Conservation (phyloP, 352 stramenopile genomes). For the Phytophthora megakarya region DNA sequence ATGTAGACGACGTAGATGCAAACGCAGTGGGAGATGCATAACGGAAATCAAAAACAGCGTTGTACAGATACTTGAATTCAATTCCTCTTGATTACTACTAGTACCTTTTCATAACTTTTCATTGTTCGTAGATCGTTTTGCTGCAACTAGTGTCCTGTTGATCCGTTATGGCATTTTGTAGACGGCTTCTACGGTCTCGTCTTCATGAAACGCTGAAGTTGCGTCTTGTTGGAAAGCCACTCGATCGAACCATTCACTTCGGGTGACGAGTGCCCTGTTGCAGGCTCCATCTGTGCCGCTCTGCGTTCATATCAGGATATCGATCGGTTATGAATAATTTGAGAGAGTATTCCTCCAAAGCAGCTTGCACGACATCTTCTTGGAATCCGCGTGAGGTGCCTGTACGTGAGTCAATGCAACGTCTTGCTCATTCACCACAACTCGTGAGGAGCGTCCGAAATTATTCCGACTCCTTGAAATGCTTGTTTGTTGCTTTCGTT, state of each 20-base stretch:
- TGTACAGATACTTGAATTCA: conserved; percentile 27
- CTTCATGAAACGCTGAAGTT: conserved; percentile 1
- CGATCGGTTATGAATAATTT: background rate
- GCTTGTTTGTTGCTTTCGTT: background rate
- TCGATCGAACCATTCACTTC: background rate
- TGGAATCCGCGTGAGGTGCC: conserved; percentile 19
- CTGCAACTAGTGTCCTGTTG: too few species aligned
- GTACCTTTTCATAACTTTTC: too few species aligned
- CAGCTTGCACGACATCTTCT: conserved; percentile 27
- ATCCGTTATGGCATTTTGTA: too few species aligned
- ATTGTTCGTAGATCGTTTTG: background rate
- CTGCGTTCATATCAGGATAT: conserved; percentile 28
- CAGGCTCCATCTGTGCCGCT: conserved; percentile 24
- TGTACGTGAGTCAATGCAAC: conserved; percentile 21
- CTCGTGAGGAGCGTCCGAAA: conserved; percentile 12
- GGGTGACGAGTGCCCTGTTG: conserved; percentile 12
- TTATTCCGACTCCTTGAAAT: conserved; percentile 31
- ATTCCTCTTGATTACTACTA: too few species aligned
- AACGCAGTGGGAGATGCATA: conserved; percentile 33
- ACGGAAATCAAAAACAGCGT: conserved; percentile 30
- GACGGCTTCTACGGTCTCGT: background rate
- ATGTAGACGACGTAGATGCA: conserved; percentile 21
- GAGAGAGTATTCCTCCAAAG: conserved; percentile 8
- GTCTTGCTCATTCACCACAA: conserved; percentile 27
- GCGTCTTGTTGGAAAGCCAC: conserved; percentile 1